A percentile compares a stretch with the other conserved stretches of the same genome.
Conservation (phyloP, 1,284 basidiomycete genomes). For the Cutaneotrichosporon spelunceum region DNA sequence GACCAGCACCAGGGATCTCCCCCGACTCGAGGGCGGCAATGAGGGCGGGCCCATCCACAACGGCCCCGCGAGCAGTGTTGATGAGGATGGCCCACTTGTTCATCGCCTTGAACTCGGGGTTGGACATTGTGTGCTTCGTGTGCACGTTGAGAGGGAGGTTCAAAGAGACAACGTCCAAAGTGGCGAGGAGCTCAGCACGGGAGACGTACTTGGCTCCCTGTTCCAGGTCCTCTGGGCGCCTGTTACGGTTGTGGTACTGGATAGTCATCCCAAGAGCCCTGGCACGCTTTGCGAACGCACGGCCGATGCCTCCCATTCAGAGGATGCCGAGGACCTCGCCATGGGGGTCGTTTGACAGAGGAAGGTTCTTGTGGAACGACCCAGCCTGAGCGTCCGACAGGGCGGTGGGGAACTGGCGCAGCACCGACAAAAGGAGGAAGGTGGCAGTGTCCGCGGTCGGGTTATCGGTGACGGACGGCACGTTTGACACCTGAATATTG, state of each 20-base stretch:
- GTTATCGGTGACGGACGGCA: constrained; percentile 79
- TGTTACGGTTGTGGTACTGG: constrained; percentile 66
- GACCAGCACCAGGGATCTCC: constrained; percentile 28
- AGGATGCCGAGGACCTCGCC: constrained; percentile 26
- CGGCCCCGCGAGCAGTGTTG: constrained; percentile 34
- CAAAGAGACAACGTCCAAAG: constrained; percentile 32
- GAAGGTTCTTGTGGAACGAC: constrained; percentile 56
- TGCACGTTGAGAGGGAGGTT: constrained; percentile 27
- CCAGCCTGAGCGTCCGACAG: constrained; percentile 61
- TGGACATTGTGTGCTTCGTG: constrained; percentile 27
- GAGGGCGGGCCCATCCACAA: constrained; percentile 32
- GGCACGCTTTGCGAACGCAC: constrained; percentile 26
- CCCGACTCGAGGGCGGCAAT: constrained; percentile 25
- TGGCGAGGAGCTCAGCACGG: constrained; percentile 39
- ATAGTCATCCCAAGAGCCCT: constrained; percentile 26
- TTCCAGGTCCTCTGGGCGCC: constrained; percentile 35
- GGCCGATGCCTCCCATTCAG: constrained; percentile 30
- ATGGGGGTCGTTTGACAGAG: constrained; percentile 23
- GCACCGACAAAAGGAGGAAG: constrained; percentile 71
- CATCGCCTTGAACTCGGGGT: constrained; percentile 26
- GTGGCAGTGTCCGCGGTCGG: constrained; percentile 81
- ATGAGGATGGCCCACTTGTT: constrained; percentile 28
- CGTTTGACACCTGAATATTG: constrained; percentile 75
- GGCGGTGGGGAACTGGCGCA: constrained; percentile 67
- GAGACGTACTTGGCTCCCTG: constrained; percentile 30